Evolutionary conservation across 1,284 basidiomycete genomes (phyloP).

Genomic region (Heterobasidion annosum): DNA sequence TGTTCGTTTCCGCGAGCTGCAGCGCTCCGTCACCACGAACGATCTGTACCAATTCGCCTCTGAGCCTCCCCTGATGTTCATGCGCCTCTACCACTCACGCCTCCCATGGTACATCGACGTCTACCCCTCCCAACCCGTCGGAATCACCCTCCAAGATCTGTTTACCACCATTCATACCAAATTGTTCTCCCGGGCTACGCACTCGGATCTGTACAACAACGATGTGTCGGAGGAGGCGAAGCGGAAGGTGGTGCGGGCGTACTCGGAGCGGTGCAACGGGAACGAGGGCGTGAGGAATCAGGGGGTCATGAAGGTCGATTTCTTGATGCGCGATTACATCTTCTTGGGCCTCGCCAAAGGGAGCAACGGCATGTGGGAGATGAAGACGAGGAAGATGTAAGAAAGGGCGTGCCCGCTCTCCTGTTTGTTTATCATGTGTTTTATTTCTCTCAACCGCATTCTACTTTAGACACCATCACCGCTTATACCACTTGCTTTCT

Average conservation of each 20-base stretch:
- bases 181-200: constrained; percentile 19
- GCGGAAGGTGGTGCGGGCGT: constrained; percentile 20
- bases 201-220: constrained; percentile 27
- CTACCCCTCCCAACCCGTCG: constrained; percentile 24
- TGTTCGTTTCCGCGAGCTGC: constrained; percentile 8
- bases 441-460: background rate
- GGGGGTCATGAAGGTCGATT: constrained; percentile 34
- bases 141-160: constrained; percentile 46
- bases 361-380: constrained; percentile 34
- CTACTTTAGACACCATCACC: background rate
- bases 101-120: constrained; percentile 13
- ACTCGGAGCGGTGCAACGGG: constrained; percentile 26
- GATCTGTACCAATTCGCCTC: constrained; percentile 11
- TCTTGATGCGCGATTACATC: constrained; percentile 26
- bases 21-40: constrained; percentile 7
- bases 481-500: background rate
- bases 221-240: constrained; percentile 28
- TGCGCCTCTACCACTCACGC: constrained; percentile 11
- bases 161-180: constrained; percentile 28
- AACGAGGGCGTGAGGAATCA: constrained; percentile 18
- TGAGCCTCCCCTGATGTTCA: constrained; percentile 9
- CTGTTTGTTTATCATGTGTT: background rate
- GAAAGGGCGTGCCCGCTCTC: background rate
- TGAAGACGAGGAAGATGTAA: constrained; percentile 21
- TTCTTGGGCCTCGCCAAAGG: constrained; percentile 30